Evolutionary conservation across 768 basidiomycete species (phyloP).

Genomic region (Mycena pura): DNA sequence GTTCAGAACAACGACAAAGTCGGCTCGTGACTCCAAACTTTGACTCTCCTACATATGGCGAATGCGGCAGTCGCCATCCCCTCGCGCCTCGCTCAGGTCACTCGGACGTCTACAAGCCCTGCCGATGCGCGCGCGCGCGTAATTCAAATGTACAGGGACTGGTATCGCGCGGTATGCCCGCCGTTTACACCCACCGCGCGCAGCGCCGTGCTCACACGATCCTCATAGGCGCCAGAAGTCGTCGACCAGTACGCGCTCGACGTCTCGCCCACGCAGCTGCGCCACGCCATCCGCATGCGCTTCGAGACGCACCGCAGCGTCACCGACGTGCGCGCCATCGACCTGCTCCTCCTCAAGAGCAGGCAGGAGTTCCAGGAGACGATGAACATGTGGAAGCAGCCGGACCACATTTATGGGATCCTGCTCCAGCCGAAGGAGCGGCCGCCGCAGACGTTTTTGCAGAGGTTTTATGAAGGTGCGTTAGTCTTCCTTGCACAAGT

Average conservation of each 20-base stretch:
- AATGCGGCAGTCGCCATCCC: conserved; percentile 83
- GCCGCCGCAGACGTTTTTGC: conserved; percentile 70
- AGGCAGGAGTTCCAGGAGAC: conserved; percentile 93
- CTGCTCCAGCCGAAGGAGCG: conserved; percentile 56
- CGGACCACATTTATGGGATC: conserved; percentile 78
- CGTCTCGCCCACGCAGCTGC: conserved; percentile 76
- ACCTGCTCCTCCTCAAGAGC: conserved; percentile 85
- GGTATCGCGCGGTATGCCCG: conserved; percentile 86
- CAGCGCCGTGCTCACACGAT: conserved; percentile 1
- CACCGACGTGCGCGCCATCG: conserved; percentile 81
- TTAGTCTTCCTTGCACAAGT: conserved; percentile 19
- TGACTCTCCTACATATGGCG: conserved; percentile 42
- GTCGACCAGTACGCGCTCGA: conserved; percentile 81
- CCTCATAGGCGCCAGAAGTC: conserved; percentile 87
- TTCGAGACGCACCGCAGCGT: conserved; percentile 89
- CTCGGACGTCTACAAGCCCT: conserved; percentile 60
- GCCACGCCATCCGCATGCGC: conserved; percentile 81
- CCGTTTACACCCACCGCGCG: too few species aligned
- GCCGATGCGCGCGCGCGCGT: conserved; percentile 72
- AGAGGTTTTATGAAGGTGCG: conserved; percentile 86
- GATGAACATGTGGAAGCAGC: conserved; percentile 93
- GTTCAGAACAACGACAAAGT: conserved; percentile 7
- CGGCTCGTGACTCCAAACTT: conserved; percentile 10
- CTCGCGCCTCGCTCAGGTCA: conserved; percentile 78
- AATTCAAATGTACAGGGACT: conserved; percentile 86